Evolutionary conservation across 345 rosid species (phyloP), one percentile per base, ranked within the genome.

Genomic region (Lagerstroemia speciosa): DNA sequence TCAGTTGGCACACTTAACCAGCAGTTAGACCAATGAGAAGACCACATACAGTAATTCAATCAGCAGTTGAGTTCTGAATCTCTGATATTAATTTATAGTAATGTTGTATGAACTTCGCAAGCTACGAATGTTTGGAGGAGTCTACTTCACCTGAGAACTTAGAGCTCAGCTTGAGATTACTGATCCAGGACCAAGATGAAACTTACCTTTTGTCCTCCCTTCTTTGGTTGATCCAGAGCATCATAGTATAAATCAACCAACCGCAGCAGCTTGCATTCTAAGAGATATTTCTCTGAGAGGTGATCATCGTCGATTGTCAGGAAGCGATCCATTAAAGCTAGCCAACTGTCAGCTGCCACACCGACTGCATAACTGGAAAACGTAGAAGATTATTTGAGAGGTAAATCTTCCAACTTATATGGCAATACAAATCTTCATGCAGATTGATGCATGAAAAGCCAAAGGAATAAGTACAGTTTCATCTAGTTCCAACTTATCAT

Each of bases 201-300:
- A 77, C 53, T 24, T 61, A 83, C 91, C 84, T 78, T 78, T 68
- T 8, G 33, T 43, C 85, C 89, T 12, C 83, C 65, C 19, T 75
- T 82, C 57, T 91, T 91, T 0, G 89, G 86, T 63, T 97, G 96
- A 83, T 90, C 97, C 11, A 93, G 67, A 65, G 98, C 92, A 72
- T 90, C 91, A 73, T 89, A 93, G 67, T 89, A 90, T 61, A 83
- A 65, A 72, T 90, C 82, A 36, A 86, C 75, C 64, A 89, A 70
- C 45, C 27, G 67, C 1, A 15, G 24, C 62, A 93, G 71, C 26
- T 83, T 86, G 60, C 72, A 30, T 76, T 71, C 79, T 82, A 85
- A 66, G 22, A 5, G 32, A 19, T 5, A 55, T 72, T 69, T 87
- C 84, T 90, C 92, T 8, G 45, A 62, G 16, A 65, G 50, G 5